Conservation (phyloP, 768 basidiomycete species). For the Cantharellus cinnabarinus region DNA sequence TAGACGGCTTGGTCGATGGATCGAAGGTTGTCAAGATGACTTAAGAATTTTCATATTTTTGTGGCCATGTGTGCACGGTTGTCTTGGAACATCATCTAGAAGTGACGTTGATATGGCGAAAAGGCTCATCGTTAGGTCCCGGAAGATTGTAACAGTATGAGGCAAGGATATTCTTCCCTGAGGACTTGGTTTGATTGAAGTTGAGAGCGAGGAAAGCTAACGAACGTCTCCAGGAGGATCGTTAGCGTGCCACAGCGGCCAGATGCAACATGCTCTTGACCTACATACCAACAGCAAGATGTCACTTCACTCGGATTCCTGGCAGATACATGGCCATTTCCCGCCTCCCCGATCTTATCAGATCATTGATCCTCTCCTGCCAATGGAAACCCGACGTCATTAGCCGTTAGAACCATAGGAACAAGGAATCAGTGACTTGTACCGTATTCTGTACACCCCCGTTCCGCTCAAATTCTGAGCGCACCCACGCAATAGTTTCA, state of each 20-base stretch:
- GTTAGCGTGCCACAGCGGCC: no score
- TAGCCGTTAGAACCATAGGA: not conserved
- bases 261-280: no score
- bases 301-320: not conserved
- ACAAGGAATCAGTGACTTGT: not conserved
- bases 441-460: not conserved
- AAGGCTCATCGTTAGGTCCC: no score
- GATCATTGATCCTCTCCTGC: not conserved
- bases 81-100: no score
- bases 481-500: not conserved
- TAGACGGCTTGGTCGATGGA: conserved; percentile 47
- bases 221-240: no score
- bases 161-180: no score
- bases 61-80: no score
- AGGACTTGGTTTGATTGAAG: no score
- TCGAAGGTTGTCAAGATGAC: conserved; percentile 53
- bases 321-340: not conserved
- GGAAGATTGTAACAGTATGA: no score
- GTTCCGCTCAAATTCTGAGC: not conserved
- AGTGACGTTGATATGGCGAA: no score
- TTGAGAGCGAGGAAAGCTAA: no score
- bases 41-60: conserved; percentile 7
- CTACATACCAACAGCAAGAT: no score
- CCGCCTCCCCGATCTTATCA: not conserved
- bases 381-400: not conserved